Evolutionary conservation across 176 grass and related monocot species (phyloP).

Genomic region (Rhynchospora pubera): DNA sequence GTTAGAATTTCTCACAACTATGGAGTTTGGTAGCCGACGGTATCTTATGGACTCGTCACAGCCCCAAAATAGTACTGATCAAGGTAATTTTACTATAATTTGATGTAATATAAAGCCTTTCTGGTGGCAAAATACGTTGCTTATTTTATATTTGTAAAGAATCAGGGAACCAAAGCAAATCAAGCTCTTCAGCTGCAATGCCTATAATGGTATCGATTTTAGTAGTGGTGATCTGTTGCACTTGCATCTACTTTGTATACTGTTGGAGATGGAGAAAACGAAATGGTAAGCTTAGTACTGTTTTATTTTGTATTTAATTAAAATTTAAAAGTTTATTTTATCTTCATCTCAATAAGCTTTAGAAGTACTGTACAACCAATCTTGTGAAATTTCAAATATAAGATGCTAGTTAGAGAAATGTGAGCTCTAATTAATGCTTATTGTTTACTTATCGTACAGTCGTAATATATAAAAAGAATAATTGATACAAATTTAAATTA

Average conservation of each 20-base stretch:
- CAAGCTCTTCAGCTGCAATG: slow-evolving; percentile 37
- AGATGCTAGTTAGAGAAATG: background rate
- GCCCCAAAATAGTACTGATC: background rate
- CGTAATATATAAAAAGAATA: background rate
- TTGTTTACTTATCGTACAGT: background rate
- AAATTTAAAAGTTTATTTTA: background rate
- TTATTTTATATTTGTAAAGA: background rate
- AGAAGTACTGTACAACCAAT: background rate
- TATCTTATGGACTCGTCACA: slow-evolving; percentile 12
- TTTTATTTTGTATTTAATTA: background rate
- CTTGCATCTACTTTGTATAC: slow-evolving; percentile 60
- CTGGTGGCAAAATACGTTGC: background rate
- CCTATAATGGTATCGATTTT: slow-evolving; percentile 67
- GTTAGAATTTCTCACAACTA: background rate
- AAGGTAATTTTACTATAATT: slow-evolving; percentile 13
- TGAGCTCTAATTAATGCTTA: background rate
- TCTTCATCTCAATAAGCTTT: background rate
- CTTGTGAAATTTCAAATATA: background rate
- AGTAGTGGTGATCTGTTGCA: slow-evolving; percentile 55
- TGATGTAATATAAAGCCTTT: background rate
- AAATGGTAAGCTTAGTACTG: slow-evolving; percentile 43
- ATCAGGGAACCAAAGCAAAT: slow-evolving; percentile 30
- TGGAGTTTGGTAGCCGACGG: background rate
- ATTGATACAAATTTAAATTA: background rate
- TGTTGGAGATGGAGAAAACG: slow-evolving; percentile 97